phyloP scores from a whole-genome alignment of 1,284 basidiomycete species.

The Omphalotus olearius region DNA sequence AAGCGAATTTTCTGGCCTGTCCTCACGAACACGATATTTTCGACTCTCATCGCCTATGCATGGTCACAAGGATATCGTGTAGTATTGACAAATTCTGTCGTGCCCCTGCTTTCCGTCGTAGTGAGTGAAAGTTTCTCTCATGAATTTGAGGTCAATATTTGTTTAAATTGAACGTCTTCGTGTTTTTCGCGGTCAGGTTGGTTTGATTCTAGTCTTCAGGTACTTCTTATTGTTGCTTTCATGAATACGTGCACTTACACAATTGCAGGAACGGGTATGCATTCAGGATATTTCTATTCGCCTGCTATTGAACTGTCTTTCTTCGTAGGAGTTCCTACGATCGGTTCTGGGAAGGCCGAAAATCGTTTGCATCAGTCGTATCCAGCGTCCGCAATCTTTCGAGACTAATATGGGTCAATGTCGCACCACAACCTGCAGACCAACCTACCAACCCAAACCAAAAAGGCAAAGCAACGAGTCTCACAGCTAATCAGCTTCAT shows the following conservation, averaged over 20 bases:
- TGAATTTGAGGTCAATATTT: conserved; percentile 1
- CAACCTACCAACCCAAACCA: conserved; percentile 28
- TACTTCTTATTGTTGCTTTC: conserved; percentile 21
- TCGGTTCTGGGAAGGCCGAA: conserved; percentile 82
- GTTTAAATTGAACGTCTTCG: background rate
- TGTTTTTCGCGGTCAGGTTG: conserved; percentile 42
- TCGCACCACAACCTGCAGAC: conserved; percentile 58
- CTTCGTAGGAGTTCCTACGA: conserved; percentile 68
- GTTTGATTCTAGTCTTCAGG: conserved; percentile 77
- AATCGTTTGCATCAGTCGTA: conserved; percentile 67
- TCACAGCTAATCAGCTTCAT: conserved; percentile 56
- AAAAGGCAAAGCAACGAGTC: conserved; percentile 47
- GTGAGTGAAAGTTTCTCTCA: conserved; percentile 46
- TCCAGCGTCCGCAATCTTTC: conserved; percentile 41
- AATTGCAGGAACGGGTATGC: conserved; percentile 35
- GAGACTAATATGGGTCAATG: conserved; percentile 71
- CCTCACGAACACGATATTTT: conserved; percentile 76
- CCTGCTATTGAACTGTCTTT: background rate
- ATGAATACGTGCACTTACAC: conserved; percentile 6
- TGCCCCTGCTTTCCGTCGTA: conserved; percentile 85
- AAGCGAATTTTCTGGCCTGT: conserved; percentile 73
- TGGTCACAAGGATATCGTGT: conserved; percentile 50
- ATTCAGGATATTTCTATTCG: background rate
- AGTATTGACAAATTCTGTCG: conserved; percentile 66
- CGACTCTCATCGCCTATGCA: conserved; percentile 56